Percentiles rank a stretch among this genome's conserved stretches.
Conservation (phyloP, 768 basidiomycete species). For the Leccinellum rugosiceps region DNA sequence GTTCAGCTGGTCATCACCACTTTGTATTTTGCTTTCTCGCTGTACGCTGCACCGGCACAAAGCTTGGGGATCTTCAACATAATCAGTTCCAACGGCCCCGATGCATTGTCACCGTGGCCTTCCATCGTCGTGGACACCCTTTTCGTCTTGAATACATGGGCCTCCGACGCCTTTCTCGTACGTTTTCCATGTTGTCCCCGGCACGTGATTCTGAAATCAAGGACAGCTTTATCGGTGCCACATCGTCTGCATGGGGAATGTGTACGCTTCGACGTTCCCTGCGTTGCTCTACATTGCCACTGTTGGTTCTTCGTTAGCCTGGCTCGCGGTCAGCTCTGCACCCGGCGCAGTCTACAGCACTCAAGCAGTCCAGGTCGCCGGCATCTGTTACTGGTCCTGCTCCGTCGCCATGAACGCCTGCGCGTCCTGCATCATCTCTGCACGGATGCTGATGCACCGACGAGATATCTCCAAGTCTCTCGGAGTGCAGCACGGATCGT, state of each 20-base stretch:
- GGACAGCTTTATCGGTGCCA: constrained; percentile 22
- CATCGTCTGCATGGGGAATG: constrained; percentile 16
- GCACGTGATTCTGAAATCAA: neutral
- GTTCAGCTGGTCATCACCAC: constrained; percentile 18
- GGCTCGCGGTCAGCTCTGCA: constrained; percentile 10
- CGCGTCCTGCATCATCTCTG: constrained; percentile 13
- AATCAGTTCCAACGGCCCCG: neutral
- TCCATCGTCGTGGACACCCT: constrained; percentile 5
- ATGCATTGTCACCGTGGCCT: constrained; percentile 19
- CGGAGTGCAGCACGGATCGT: constrained; percentile 12
- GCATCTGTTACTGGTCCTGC: constrained; percentile 13
- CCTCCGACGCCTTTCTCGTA: constrained; percentile 23
- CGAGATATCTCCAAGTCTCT: constrained; percentile 8
- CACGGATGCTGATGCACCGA: constrained; percentile 18
- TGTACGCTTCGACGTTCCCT: neutral
- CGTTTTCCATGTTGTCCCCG: neutral
- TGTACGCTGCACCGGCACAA: constrained; percentile 17
- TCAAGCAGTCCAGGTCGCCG: constrained; percentile 12
- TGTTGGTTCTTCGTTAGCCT: constrained; percentile 15
- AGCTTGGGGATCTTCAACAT: constrained; percentile 11
- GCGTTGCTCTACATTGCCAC: constrained; percentile 15
- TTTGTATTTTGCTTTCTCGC: constrained; percentile 17
- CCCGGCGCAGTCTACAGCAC: constrained; percentile 19
- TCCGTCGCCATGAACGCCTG: constrained; percentile 16
- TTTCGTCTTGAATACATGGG: constrained; percentile 22